These are phyloP conservation scores for Symbiodinium pilosum DNA, from an alignment of 73 alveolate genomes.

Conservation along the genomic window DNA sequence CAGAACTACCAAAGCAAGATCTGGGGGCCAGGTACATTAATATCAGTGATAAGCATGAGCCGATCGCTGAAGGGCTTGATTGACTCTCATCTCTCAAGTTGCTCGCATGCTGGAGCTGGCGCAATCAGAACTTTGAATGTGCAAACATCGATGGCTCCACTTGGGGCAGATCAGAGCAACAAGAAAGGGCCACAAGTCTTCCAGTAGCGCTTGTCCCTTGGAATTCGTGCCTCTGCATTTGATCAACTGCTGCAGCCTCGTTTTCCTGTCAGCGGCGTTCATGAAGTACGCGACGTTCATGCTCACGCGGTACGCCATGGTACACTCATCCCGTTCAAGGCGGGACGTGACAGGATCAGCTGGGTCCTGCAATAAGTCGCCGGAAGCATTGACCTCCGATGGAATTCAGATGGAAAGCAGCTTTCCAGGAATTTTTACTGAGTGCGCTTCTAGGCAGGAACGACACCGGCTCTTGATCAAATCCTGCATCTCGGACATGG, in stretches of 20 bases:
- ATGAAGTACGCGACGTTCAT: not conserved
- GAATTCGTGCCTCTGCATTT: constrained; percentile 7
- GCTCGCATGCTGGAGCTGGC: too few species aligned
- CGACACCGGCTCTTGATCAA: constrained; percentile 69
- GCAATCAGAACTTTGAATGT: too few species aligned
- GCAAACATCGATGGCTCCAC: too few species aligned
- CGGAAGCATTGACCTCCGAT: constrained; percentile 71
- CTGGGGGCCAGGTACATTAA: too few species aligned
- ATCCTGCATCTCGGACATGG: constrained; percentile 48
- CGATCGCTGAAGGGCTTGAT: too few species aligned
- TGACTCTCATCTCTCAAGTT: too few species aligned
- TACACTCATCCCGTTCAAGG: not conserved
- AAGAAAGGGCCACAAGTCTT: too few species aligned
- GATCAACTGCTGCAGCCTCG: constrained; percentile 83
- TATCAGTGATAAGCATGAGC: too few species aligned
- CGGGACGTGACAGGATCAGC: not conserved
- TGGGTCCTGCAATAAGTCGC: constrained; percentile 54
- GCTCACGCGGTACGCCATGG: not conserved
- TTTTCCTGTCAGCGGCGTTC: constrained; percentile 41
- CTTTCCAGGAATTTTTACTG: not conserved
- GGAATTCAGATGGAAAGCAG: not conserved
- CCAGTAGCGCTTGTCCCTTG: too few species aligned
- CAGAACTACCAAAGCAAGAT: too few species aligned
- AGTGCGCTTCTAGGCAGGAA: constrained; percentile 32
- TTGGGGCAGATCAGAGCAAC: too few species aligned